Evolutionary conservation across 805 yeast genomes (phyloP), one percentile per base, ranked within the genome.

Genomic region (Saccharomycopsis sp.): DNA sequence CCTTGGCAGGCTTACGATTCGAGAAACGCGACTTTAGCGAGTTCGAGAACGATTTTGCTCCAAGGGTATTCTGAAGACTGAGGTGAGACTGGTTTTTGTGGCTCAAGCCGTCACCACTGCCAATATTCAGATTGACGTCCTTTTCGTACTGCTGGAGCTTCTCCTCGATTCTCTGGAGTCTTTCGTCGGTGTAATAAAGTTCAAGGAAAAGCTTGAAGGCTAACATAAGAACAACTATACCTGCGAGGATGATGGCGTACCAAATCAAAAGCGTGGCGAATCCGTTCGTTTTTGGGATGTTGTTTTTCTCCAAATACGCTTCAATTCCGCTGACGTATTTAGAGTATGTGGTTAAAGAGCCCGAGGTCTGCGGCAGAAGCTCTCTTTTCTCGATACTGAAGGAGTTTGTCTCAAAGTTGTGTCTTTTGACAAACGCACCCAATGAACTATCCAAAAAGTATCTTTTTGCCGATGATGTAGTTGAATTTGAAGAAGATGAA

Each of bases 251-350:
- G 23, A 70, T 65, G 7, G 64, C 62, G 64, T 68, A 70, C 68
- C 71, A 70, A 16, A 70, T 59, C 23, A 70, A 59, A 3, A 66
- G 60, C 4, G 71, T 68, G 62, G 66, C 58, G 57, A 70, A 70
- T 12, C 70, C 65, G 57, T 70, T 68, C 16, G 71, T 66, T 41
- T 60, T 56, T 8, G 73, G 73, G 21, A 70, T 62, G 24, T 60
- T 44, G 8, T 68, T 63, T 48, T 67, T 64, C 34, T 69, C 69
- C 5, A 66, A 61, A 57, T 63, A 70, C 2, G 69, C 65, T 29
- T 61, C 67, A 37, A 70, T 56, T 3, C 73, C 73, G 21, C 63
- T 59, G 8, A 69, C 68, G 21, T 59, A 55, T 37, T 64, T 60
- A 1, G 67, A 59, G 12, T 63, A 51, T 7, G 44, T 44, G 41